Conservation (phyloP, 345 rosid species). For the Limnanthes douglasii region DNA sequence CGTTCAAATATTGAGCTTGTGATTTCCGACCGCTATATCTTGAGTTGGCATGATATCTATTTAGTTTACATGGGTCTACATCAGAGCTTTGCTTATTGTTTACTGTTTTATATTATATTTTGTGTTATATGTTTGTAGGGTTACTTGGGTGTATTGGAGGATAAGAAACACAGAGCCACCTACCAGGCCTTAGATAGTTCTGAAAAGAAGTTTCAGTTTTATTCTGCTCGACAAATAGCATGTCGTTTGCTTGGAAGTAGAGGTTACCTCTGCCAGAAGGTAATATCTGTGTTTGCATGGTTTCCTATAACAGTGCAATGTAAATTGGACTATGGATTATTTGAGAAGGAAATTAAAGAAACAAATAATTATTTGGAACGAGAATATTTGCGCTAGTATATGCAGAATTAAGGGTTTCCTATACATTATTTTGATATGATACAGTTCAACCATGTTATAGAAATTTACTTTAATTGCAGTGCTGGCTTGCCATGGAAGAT, state of each 20-base stretch:
- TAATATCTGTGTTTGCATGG: constrained; percentile 8
- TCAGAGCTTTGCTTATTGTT: too few species aligned
- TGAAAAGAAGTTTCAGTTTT: constrained; percentile 61
- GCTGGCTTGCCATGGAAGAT: constrained; percentile 94
- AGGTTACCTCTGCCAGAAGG: constrained; percentile 91
- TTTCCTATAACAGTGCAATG: too few species aligned
- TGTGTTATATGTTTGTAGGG: too few species aligned
- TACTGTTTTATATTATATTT: too few species aligned
- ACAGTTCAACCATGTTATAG: background rate
- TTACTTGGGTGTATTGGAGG: constrained; percentile 50
- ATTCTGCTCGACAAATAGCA: constrained; percentile 77
- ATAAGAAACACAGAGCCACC: constrained; percentile 83
- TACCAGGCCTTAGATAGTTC: constrained; percentile 67
- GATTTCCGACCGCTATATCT: too few species aligned
- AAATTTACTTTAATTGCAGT: constrained; percentile 26
- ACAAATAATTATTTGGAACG: too few species aligned
- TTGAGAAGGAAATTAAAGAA: background rate
- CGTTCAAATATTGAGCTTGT: too few species aligned
- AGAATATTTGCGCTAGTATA: too few species aligned
- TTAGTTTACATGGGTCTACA: too few species aligned
- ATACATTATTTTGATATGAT: background rate
- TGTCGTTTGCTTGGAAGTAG: constrained; percentile 85
- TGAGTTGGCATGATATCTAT: too few species aligned
- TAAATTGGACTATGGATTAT: too few species aligned
- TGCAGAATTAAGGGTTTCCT: too few species aligned